Evolutionary conservation across 2,329 filamentous ascomycete species (phyloP).

Genomic region (Sporothrix protearum): DNA sequence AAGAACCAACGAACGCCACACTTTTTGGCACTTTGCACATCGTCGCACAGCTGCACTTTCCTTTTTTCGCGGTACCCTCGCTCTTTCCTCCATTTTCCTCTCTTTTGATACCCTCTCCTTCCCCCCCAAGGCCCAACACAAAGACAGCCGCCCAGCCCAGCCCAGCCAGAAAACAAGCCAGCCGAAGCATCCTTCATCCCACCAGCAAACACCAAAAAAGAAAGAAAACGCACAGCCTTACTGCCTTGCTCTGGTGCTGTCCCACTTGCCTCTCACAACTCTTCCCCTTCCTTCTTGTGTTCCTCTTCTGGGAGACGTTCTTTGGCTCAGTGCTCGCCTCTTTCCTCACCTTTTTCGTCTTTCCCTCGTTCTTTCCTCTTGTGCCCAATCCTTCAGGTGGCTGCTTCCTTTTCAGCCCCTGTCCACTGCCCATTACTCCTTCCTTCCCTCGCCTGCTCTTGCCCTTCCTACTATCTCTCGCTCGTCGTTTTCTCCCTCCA

Average conservation of each 20-base stretch:
- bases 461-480: neutral
- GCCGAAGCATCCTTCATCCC: neutral
- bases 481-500: neutral
- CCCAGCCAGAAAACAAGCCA: neutral
- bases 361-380: neutral
- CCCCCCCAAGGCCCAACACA: neutral
- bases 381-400: neutral
- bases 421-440: no score
- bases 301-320: neutral
- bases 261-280: constrained; percentile 2
- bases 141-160: neutral
- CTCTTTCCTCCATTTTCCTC: neutral
- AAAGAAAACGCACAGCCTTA: constrained; percentile 6
- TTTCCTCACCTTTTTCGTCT: neutral
- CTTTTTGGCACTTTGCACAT: neutral
- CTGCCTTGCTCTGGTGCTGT: neutral
- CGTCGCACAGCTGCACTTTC: neutral
- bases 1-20: neutral
- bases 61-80: neutral
- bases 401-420: neutral
- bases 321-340: neutral
- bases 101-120: neutral
- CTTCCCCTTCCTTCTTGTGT: neutral
- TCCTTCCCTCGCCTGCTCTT: neutral
- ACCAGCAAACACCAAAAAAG: neutral